Evolutionary conservation across 1,284 basidiomycete genomes (phyloP), one percentile per base, ranked within the genome.

Genomic region (Fomitopsis palustris): DNA sequence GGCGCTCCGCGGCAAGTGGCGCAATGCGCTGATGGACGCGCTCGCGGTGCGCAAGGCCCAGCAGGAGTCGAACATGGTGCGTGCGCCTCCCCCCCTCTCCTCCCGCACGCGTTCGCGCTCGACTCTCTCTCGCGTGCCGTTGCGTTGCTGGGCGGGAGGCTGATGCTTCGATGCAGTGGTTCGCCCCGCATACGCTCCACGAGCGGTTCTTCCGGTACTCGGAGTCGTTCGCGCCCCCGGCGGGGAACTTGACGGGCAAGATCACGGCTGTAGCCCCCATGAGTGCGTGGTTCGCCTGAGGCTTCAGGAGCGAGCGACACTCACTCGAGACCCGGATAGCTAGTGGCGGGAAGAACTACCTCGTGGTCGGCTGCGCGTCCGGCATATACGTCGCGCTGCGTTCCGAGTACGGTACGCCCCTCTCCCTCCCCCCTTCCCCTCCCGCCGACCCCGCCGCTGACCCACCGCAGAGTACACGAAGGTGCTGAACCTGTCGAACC

Each of bases 61-160:
- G 55, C 83, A 84, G 62, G 90, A 92, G 56, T 80, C 78, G 19
- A 92, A 90, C 65, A 85, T 85, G 85, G 90, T 90, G 66, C 8
- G 77, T 45, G 42, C 17, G 33, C 29, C 35, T 19, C n/a, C n/a
- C n/a, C n/a, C n/a, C n/a, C n/a, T n/a, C n/a, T n/a, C n/a, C n/a
- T n/a, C n/a, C n/a, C n/a, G n/a, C n/a, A n/a, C n/a, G n/a, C n/a
- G n/a, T n/a, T n/a, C n/a, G n/a, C n/a, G n/a, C n/a, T n/a, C n/a
- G n/a, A n/a, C n/a, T n/a, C n/a, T n/a, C n/a, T n/a, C n/a, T n/a
- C n/a, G n/a, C n/a, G n/a, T n/a, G n/a, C n/a, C n/a, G n/a, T n/a
- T 23, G 9, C 8, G 9, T 57, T 23, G 25, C 33, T 12, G 38
- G 38, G 7, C 21, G 10, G 25, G 35, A 41, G 27, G 56, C 53